Conservation (phyloP, 108 stramenopile genomes). For the Cyclotella choctawhatcheeana region DNA sequence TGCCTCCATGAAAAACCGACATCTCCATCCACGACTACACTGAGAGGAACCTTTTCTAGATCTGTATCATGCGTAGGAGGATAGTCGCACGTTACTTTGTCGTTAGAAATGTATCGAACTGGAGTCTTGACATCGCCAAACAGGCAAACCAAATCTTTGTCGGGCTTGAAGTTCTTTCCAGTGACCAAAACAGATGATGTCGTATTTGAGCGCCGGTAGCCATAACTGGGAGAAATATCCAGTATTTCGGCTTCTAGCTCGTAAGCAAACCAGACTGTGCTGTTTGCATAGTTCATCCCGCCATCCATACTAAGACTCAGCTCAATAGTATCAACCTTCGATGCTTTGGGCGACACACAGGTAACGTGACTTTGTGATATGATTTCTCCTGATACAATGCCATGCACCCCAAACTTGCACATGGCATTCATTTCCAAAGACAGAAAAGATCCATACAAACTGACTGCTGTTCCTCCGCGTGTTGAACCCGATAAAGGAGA, state of each 20-base stretch:
- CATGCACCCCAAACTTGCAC: slow-evolving; percentile 42
- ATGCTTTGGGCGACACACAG: slow-evolving; percentile 29
- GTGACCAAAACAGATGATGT: slow-evolving; percentile 27
- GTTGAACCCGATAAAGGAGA: slow-evolving; percentile 40
- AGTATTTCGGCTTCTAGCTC: slow-evolving; percentile 33
- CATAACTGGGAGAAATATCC: slow-evolving; percentile 30
- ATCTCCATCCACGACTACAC: slow-evolving; percentile 19
- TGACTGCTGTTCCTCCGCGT: slow-evolving; percentile 32
- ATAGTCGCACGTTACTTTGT: slow-evolving; percentile 27
- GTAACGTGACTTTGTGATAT: slow-evolving; percentile 30
- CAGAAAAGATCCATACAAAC: slow-evolving; percentile 36
- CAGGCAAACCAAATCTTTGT: slow-evolving; percentile 32
- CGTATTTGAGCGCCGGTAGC: slow-evolving; percentile 3
- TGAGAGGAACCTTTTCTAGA: slow-evolving; percentile 15
- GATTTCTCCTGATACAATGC: slow-evolving; percentile 21
- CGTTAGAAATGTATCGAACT: slow-evolving; percentile 33
- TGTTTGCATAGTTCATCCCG: slow-evolving; percentile 27
- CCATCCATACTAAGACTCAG: slow-evolving; percentile 35
- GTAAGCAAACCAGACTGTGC: slow-evolving; percentile 43
- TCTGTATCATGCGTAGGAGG: slow-evolving; percentile 12
- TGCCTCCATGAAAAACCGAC: slow-evolving; percentile 22
- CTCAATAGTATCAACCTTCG: slow-evolving; percentile 25
- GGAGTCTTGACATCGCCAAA: slow-evolving; percentile 31
- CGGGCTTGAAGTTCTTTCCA: slow-evolving; percentile 40
- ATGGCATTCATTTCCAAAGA: neutral